A percentile compares a stretch with the other conserved stretches of the same genome.
Evolutionary conservation across 352 stramenopile genomes (phyloP).

Genomic region (Globisporangium middletonii): DNA sequence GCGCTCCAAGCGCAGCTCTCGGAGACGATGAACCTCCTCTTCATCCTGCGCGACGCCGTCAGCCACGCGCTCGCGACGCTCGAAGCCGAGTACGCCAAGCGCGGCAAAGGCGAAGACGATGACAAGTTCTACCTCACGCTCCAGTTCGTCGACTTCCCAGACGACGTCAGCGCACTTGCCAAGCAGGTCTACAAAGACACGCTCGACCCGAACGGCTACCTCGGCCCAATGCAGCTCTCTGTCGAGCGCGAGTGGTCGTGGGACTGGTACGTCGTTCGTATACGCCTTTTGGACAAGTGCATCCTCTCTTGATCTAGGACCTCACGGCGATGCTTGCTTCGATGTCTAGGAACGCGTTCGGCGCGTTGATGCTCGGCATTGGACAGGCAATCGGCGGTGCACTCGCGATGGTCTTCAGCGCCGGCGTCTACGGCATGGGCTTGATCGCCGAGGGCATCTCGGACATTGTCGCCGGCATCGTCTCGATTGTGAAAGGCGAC

Average conservation of each 20-base stretch:
- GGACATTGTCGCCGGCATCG: neutral
- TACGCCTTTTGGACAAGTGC: neutral
- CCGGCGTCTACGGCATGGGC: neutral
- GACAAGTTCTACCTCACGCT: conserved; percentile 3
- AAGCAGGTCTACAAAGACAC: neutral
- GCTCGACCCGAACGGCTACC: neutral
- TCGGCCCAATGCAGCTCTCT: neutral
- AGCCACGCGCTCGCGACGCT: neutral
- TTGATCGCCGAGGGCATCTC: neutral
- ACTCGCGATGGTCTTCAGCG: neutral
- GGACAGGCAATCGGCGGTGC: neutral
- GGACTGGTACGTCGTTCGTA: neutral
- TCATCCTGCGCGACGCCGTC: neutral
- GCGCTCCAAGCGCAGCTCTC: neutral
- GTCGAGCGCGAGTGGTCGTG: neutral
- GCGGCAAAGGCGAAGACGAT: neutral
- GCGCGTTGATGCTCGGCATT: neutral
- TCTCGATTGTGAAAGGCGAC: neutral
- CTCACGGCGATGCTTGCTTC: neutral
- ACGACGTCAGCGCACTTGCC: neutral
- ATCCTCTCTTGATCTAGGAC: neutral
- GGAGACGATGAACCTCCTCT: conserved; percentile 1
- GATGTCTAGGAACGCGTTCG: neutral
- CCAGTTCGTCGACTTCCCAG: neutral
- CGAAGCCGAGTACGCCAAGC: neutral